Base-by-base conservation (phyloP, 495 filamentous ascomycete species). In the Lasiosphaeris hirsuta region DNA sequence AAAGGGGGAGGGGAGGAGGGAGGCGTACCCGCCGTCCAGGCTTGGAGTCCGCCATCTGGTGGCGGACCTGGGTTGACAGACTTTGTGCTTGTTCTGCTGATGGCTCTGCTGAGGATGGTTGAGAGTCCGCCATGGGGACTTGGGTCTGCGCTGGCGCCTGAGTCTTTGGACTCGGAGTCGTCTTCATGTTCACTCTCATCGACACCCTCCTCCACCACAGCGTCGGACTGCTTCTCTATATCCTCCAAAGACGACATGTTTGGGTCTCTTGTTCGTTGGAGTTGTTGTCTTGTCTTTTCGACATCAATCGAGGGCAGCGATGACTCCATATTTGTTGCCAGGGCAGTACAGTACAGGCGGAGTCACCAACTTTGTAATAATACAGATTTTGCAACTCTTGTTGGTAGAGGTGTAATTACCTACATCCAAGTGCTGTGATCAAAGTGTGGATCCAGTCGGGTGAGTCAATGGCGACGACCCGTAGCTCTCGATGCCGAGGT, bases 41-140 rank as follows among this genome's bases (percentile, higher is more conserved):
- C 81, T 36, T 64, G 59, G 43, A 54, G 56, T 1, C 81, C 81
- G 2, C 81, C 81, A 55, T 84, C 80, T 8, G 81, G 81, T 2
- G 81, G 81, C 34, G 79, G 79, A 1, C 72, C 73, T 0, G 76
- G 76, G 47, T 75, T 72, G 14, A 39, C 51, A 41, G 68, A 69
- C 36, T 72, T 75, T 14, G 75, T 73, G 40, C 69, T 75, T 15
- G 67, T 72, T 18, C 67, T 64, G 19, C 69, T 76, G 7, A 75
- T 56, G 15, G 72, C 70, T 2, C 71, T 58, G 43, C 51, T 63
- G 9, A 74, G 14, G 0, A 63, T 59, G 9, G 63, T 67, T 7
- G 69, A 58, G 6, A 73, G 51, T 7, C 60, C 63, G 11, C 60
- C 53, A 7, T 5, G n/a, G 3, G 41, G 10, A 8, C 10, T 15